These are phyloP conservation scores for Teratosphaeria zuluensis DNA, from an alignment of 2,329 filamentous ascomycete genomes.

Conservation along the genomic window DNA sequence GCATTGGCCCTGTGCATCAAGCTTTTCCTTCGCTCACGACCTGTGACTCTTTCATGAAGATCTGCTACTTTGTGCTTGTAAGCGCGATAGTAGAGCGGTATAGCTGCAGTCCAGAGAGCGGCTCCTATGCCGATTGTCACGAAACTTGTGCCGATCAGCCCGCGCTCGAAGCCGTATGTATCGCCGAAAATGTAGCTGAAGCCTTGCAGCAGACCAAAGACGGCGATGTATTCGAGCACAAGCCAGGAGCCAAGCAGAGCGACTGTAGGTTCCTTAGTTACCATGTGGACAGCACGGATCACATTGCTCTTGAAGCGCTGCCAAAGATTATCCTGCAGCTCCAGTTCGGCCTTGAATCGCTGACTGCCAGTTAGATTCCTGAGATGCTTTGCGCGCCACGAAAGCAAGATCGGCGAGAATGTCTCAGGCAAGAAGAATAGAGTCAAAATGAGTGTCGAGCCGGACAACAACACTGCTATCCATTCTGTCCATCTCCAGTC, in stretches of 20 bases:
- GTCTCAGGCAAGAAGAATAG: slow-evolving; percentile 28
- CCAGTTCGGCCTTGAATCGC: slow-evolving; percentile 13
- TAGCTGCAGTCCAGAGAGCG: slow-evolving; percentile 12
- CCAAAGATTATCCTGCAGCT: slow-evolving; percentile 8
- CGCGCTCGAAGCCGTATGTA: slow-evolving; percentile 34
- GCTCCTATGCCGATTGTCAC: slow-evolving; percentile 33
- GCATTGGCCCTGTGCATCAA: slow-evolving; percentile 6
- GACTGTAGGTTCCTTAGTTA: slow-evolving; percentile 33
- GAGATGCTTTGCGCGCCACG: slow-evolving; percentile 25
- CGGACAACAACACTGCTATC: slow-evolving; percentile 15
- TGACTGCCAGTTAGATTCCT: slow-evolving; percentile 13
- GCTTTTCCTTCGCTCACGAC: background rate
- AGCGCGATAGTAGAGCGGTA: slow-evolving; percentile 8
- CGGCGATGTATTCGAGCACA: slow-evolving; percentile 42
- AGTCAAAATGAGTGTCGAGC: slow-evolving; percentile 15
- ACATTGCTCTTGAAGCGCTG: slow-evolving; percentile 11
- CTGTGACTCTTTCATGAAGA: slow-evolving; percentile 11
- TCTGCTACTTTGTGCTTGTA: slow-evolving; percentile 15
- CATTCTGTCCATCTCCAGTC: slow-evolving; percentile 23
- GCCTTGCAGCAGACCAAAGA: slow-evolving; percentile 46
- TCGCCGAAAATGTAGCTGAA: slow-evolving; percentile 41
- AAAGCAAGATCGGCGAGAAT: slow-evolving; percentile 29
- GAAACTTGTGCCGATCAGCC: slow-evolving; percentile 37
- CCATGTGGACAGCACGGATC: slow-evolving; percentile 13
- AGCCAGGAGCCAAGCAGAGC: slow-evolving; percentile 42